Evolutionary conservation across 1,284 basidiomycete species (phyloP).

Genomic region (Sporisorium iseilematis-ciliati): DNA sequence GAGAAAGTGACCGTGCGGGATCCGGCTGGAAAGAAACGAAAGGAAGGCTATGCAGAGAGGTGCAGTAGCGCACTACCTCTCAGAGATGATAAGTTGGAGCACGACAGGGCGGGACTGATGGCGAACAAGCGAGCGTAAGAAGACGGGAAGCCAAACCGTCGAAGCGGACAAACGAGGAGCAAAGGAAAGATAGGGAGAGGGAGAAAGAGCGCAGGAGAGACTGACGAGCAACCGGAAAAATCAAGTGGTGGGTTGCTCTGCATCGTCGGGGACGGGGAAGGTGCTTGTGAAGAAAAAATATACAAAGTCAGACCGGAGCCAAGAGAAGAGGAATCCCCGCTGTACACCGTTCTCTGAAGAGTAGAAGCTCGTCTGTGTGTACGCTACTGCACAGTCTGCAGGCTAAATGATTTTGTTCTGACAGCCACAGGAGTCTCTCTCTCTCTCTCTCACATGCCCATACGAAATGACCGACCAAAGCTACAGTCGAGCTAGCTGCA

Average conservation of each 20-base stretch:
- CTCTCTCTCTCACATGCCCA: too few relatives aligned
- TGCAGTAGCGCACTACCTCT: neutral
- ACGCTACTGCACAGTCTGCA: too few relatives aligned
- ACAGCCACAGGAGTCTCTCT: too few relatives aligned
- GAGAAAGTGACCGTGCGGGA: too few relatives aligned
- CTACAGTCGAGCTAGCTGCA: too few relatives aligned
- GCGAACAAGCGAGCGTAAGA: neutral
- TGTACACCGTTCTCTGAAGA: too few relatives aligned
- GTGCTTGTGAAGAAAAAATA: neutral
- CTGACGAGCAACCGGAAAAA: neutral
- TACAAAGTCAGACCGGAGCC: too few relatives aligned
- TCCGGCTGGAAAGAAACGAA: neutral
- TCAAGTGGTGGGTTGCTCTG: neutral
- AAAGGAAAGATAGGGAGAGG: neutral
- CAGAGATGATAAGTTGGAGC: neutral
- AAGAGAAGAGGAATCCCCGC: too few relatives aligned
- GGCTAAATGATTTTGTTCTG: too few relatives aligned
- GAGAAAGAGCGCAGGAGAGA: too few relatives aligned
- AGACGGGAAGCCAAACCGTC: conserved; percentile 1
- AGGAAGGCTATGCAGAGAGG: neutral
- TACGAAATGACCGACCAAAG: too few relatives aligned
- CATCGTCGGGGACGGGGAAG: conserved; percentile 2
- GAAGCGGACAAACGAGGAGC: neutral
- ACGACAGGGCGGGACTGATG: neutral
- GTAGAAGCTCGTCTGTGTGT: too few relatives aligned